A percentile compares a stretch with the other conserved stretches of the same genome.
phyloP scores from a whole-genome alignment of 495 filamentous ascomycete genomes.

The Aspergillus diversus region DNA sequence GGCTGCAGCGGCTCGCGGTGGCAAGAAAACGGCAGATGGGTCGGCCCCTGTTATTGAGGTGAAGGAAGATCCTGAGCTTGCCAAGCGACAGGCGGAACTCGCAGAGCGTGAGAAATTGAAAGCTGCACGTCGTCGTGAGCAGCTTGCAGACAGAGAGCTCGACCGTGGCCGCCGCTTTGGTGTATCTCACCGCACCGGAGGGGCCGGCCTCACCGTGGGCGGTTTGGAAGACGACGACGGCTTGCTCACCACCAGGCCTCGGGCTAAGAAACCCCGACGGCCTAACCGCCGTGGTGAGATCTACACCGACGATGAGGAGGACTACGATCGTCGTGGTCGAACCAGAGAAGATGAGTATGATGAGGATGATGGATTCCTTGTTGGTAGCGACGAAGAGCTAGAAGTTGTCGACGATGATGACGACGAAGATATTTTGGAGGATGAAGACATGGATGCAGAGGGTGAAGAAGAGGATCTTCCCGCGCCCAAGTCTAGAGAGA shows the following conservation, averaged over 20 bases:
- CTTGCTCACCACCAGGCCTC: conserved; percentile 46
- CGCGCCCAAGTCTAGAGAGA: conserved; percentile 32
- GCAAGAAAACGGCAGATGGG: conserved; percentile 63
- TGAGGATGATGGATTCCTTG: conserved; percentile 77
- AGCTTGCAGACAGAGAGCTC: conserved; percentile 65
- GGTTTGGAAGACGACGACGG: conserved; percentile 72
- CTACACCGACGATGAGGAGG: conserved; percentile 59
- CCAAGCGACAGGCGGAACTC: conserved; percentile 72
- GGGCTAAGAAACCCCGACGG: conserved; percentile 46
- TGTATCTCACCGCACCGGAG: conserved; percentile 48
- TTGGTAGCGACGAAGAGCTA: conserved; percentile 72
- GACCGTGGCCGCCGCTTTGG: conserved; percentile 58
- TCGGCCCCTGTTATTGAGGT: conserved; percentile 60
- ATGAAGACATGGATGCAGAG: conserved; percentile 60
- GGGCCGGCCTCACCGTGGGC: conserved; percentile 69
- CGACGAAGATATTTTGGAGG: conserved; percentile 65
- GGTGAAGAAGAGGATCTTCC: conserved; percentile 54
- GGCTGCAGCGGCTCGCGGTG: conserved; percentile 59
- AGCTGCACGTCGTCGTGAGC: conserved; percentile 69
- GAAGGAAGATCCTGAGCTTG: conserved; percentile 78
- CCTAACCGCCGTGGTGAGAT: conserved; percentile 56
- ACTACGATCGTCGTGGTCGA: conserved; percentile 64
- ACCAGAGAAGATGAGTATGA: conserved; percentile 82
- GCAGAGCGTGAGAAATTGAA: conserved; percentile 72
- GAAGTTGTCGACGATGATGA: conserved; percentile 62